Evolutionary conservation across 2,329 filamentous ascomycete genomes (phyloP), one percentile per base, ranked within the genome.

Genomic region (Pseudogymnoascus sp.): DNA sequence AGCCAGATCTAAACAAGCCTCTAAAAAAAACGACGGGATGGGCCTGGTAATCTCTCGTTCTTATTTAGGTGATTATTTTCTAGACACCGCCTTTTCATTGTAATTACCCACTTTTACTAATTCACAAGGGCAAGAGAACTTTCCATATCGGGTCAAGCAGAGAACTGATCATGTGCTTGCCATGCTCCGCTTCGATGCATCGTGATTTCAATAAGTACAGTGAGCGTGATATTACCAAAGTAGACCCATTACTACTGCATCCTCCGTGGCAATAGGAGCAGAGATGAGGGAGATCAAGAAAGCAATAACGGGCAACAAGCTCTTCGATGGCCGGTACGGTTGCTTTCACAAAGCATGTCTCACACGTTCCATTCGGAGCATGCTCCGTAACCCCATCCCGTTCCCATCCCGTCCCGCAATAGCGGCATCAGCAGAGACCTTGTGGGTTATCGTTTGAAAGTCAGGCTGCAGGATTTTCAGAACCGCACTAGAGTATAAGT

Each of bases 21-120:
- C 45, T 10, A 18, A 15, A 52, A 52, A 52, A 25, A 5, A 7
- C 13, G 25, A 52, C 27, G n/a, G 25, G 27, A 5, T 52, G 45
- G 31, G 45, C 18, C 27, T 52, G 29, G 29, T 31, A 52, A 52
- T 52, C 18, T 52, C 45, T 52, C 45, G 45, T n/a, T 52, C 45
- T 52, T 52, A 52, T 31, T 52, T 52, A 52, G 45, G 35, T 12
- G 5, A 31, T 18, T 52, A 52, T 52, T 52, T 27, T 15, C 6
- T 25, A 52, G 45, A 52, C 45, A 52, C 45, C 45, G 45, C 45
- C 27, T 31, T 31, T 52, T 52, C 45, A 52, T 52, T 52, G 25
- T 52, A 52, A 31, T 52, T 52, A 52, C 45, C 45, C 45, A 52
- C 45, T 52, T 52, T 52, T 52, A 52, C 45, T 52, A 52, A 52